A percentile compares a stretch with the other conserved stretches of the same genome.
These are phyloP conservation scores for Kodamaea sagamina DNA, from an alignment of 805 yeast genomes.

Conservation along the genomic window DNA sequence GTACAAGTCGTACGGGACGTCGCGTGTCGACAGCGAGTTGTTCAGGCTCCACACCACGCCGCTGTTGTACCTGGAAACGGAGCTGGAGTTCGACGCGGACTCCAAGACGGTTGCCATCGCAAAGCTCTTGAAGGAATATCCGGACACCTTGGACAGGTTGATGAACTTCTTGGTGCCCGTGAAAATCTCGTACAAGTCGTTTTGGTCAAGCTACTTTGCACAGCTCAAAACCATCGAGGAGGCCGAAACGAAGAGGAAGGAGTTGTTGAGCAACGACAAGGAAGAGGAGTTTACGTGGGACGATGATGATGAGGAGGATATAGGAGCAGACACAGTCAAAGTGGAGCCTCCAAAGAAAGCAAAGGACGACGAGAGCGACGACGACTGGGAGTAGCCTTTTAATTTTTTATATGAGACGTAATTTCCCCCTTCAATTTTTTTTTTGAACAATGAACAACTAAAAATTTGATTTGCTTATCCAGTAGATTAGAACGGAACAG, in stretches of 20 bases:
- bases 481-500: neutral
- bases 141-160: slow-evolving; percentile 50
- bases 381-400: slow-evolving; percentile 58
- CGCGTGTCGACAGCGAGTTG: slow-evolving; percentile 42
- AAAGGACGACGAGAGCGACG: slow-evolving; percentile 39
- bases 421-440: slow-evolving; percentile 7
- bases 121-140: slow-evolving; percentile 46
- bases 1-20: slow-evolving; percentile 33
- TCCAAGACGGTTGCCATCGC: slow-evolving; percentile 53
- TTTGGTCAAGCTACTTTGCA: slow-evolving; percentile 75
- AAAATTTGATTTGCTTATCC: slow-evolving; percentile 4
- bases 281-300: slow-evolving; percentile 57
- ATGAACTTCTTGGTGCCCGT: slow-evolving; percentile 71
- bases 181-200: slow-evolving; percentile 54
- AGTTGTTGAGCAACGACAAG: slow-evolving; percentile 50
- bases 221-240: slow-evolving; percentile 53
- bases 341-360: slow-evolving; percentile 10
- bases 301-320: slow-evolving; percentile 51
- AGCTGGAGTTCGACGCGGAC: slow-evolving; percentile 42
- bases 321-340: slow-evolving; percentile 2
- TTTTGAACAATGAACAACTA: slow-evolving; percentile 2
- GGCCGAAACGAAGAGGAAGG: slow-evolving; percentile 67
- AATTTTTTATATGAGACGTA: slow-evolving; percentile 1
- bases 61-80: slow-evolving; percentile 21
- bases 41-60: slow-evolving; percentile 40